phyloP scores from a whole-genome alignment of 2,329 filamentous ascomycete species.

The Bipolaris zeicola region DNA sequence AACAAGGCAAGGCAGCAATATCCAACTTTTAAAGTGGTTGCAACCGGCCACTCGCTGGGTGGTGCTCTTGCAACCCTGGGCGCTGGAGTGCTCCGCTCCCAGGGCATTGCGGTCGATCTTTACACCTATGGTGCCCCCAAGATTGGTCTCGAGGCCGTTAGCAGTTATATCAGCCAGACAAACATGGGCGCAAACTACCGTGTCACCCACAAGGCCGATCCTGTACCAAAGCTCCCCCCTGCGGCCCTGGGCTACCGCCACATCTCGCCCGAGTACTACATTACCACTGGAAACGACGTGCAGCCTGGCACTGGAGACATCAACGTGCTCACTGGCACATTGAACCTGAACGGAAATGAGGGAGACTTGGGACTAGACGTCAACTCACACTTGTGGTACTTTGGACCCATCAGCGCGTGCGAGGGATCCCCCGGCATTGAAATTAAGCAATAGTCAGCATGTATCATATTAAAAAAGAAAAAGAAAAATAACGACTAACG shows the following conservation, averaged over 20 bases:
- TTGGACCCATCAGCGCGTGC: constrained; percentile 43
- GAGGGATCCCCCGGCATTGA: constrained; percentile 35
- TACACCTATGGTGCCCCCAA: constrained; percentile 73
- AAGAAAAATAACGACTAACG: neutral
- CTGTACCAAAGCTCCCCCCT: constrained; percentile 71
- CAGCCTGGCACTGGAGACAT: constrained; percentile 30
- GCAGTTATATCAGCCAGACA: constrained; percentile 60
- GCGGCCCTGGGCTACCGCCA: constrained; percentile 66
- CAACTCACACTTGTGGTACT: constrained; percentile 45
- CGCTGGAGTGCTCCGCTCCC: constrained; percentile 60
- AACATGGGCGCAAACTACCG: constrained; percentile 62
- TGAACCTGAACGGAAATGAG: constrained; percentile 40
- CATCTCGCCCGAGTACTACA: constrained; percentile 70
- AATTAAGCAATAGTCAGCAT: constrained; percentile 18
- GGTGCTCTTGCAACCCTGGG: constrained; percentile 68
- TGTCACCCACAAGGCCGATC: constrained; percentile 70
- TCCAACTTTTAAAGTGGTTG: constrained; percentile 60
- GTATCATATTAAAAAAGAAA: neutral
- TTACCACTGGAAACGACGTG: constrained; percentile 33
- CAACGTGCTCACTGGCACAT: constrained; percentile 19
- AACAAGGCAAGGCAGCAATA: constrained; percentile 52
- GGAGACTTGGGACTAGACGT: constrained; percentile 34
- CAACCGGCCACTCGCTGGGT: constrained; percentile 73
- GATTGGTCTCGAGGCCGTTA: constrained; percentile 64
- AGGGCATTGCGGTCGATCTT: constrained; percentile 58